Evolutionary conservation across 2,329 filamentous ascomycete genomes (phyloP).

Genomic region (Aspergillus sp.): DNA sequence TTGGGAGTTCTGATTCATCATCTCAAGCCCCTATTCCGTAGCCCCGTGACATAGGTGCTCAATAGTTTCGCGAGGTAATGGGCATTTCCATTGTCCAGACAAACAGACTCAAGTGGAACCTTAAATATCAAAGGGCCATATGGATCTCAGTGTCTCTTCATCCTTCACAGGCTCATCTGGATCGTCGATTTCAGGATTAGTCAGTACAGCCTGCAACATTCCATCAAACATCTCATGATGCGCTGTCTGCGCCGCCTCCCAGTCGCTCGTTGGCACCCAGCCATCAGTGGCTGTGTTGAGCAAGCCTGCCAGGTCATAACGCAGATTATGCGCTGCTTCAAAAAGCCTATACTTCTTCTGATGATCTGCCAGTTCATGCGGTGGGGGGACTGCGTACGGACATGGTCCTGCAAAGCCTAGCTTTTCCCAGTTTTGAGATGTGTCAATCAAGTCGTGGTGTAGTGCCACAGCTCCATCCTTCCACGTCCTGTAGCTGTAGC

Average conservation of each 20-base stretch:
- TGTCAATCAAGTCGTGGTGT: conserved; percentile 44
- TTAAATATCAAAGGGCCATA: conserved; percentile 38
- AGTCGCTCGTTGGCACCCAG: conserved; percentile 40
- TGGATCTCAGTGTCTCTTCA: conserved; percentile 35
- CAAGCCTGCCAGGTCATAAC: conserved; percentile 28
- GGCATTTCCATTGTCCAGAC: neutral
- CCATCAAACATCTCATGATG: conserved; percentile 35
- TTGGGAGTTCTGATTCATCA: no score
- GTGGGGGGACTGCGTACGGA: conserved; percentile 31
- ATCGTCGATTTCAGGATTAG: conserved; percentile 31
- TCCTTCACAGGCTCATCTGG: conserved; percentile 38
- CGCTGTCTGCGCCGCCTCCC: conserved; percentile 32
- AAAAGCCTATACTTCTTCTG: conserved; percentile 35
- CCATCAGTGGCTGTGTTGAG: conserved; percentile 39
- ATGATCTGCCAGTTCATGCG: conserved; percentile 31
- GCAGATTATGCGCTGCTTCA: conserved; percentile 36
- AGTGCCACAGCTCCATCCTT: conserved; percentile 44
- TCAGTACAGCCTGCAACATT: conserved; percentile 35
- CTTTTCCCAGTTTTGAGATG: conserved; percentile 39
- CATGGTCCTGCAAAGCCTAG: conserved; percentile 41
- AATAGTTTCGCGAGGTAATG: no score
- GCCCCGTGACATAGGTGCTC: no score
- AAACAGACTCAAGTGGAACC: no score
- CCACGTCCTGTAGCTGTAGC: conserved; percentile 46
- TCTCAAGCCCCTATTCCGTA: no score